Base-by-base conservation (phyloP, 1,284 basidiomycete species). In the Cryptococcus jaspeensis region DNA sequence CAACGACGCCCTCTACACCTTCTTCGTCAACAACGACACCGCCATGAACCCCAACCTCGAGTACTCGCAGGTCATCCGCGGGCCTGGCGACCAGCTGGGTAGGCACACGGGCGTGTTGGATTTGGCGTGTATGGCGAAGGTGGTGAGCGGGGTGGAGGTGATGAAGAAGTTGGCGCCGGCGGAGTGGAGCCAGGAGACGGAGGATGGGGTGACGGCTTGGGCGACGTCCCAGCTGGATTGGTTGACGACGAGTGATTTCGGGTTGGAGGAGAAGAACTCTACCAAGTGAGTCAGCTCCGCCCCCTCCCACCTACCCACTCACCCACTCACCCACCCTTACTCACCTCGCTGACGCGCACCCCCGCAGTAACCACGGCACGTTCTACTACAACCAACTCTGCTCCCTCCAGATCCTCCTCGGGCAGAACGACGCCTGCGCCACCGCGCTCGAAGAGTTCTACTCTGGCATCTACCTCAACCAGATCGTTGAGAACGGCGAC, bases 41-140 rank as follows among this genome's bases (percentile, higher is more conserved):
- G 77, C 69, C 23, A 87, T 88, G 84, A 85, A 86, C 63, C 87
- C 87, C 2, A 84, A 87, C 67, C 75, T 88, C 55, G 81, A 85
- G 62, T 88, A 83, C 64, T 85, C 81, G 0, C 87, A 89, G 67
- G 80, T 86, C 70, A 71, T 83, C 37, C 81, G 87, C 6, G 87
- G 87, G 0, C 85, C 85, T 22, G 44, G 51, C 13, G 53, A 43
- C n/a, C 41, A 43, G 41, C 41, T 43, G 15, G 41, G 41, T 20
- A n/a, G 5, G 18, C 41, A 65, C 51, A 62, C 60, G 13, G 64
- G 64, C 53, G 43, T 66, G 6, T 58, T 66, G 38, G 62, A 66
- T 58, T 61, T 61, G 56, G 44, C 41, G 15, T 43, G 53, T 37
- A 60, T 64, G 56, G 54, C 55, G 52, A 66, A 66, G 56, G 49